A percentile compares a stretch with the other conserved stretches of the same genome.
Conservation (phyloP, 2,329 filamentous ascomycete species). For the Botrytis elliptica region DNA sequence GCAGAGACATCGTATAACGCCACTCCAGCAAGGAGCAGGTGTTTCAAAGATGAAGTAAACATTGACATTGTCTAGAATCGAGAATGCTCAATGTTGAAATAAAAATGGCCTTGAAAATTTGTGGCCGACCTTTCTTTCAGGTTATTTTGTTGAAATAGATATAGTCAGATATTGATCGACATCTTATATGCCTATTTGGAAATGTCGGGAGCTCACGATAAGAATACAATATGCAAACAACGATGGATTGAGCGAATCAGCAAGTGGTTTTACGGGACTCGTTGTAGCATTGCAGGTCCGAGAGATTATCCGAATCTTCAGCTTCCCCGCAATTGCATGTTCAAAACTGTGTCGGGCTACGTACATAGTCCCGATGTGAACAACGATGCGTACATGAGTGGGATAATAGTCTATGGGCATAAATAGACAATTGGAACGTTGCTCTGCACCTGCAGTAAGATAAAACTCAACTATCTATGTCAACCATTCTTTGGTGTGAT, state of each 20-base stretch:
- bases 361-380: not conserved
- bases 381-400: not conserved
- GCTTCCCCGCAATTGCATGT: constrained; percentile 13
- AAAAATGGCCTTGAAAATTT: not conserved
- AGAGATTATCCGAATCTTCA: constrained; percentile 13
- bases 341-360: not conserved
- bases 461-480: not conserved
- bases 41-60: not conserved
- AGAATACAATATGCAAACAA: not conserved
- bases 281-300: constrained; percentile 1
- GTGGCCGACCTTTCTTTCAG: not conserved
- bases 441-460: constrained; percentile 11
- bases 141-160: not conserved
- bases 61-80: not conserved
- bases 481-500: not conserved
- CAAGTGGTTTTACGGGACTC: not conserved
- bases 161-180: not conserved
- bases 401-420: not conserved
- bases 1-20: constrained; percentile 18
- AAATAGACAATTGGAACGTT: constrained; percentile 19
- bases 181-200: not conserved
- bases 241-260: not conserved
- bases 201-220: not conserved
- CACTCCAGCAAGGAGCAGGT: not conserved
- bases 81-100: not conserved